Percentiles rank a stretch among this genome's conserved stretches.
Conservation (phyloP, 139 green algal genomes). For the Auxenochlorella pyrenoidosa region DNA sequence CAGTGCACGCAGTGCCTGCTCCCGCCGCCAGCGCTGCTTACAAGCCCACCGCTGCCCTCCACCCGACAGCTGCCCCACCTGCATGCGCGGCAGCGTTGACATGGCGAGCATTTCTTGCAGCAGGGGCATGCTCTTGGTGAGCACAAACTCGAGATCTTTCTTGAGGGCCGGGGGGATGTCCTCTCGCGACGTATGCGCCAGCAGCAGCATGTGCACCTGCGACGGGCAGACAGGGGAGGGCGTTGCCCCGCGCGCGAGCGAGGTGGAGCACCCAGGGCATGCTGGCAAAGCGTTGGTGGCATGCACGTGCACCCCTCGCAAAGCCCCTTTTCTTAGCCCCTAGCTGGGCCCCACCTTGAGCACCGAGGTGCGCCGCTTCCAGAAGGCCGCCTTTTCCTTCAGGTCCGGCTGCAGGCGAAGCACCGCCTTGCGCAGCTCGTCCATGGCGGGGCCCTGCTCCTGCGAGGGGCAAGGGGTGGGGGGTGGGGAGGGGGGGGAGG, state of each 20-base stretch:
- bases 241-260: too few relatives aligned
- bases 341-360: slow-evolving; percentile 66
- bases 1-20: too few relatives aligned
- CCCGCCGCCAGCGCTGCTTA: too few relatives aligned
- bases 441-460: slow-evolving; percentile 56
- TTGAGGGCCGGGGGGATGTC: slow-evolving; percentile 65
- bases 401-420: slow-evolving; percentile 73
- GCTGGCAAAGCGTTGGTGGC: too few relatives aligned
- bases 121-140: slow-evolving; percentile 74
- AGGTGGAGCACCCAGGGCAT: too few relatives aligned
- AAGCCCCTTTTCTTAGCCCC: neutral
- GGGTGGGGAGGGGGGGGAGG: neutral
- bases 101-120: slow-evolving; percentile 90
- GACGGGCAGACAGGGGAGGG: neutral
- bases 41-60: neutral
- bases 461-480: slow-evolving; percentile 28
- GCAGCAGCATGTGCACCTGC: slow-evolving; percentile 87
- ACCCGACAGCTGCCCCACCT: neutral
- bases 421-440: slow-evolving; percentile 73
- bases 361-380: slow-evolving; percentile 72
- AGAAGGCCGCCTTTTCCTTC: slow-evolving; percentile 82
- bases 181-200: slow-evolving; percentile 78
- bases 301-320: neutral
- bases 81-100: slow-evolving; percentile 39
- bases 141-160: slow-evolving; percentile 75